Evolutionary conservation across 768 basidiomycete species (phyloP), one percentile per base, ranked within the genome.

Genomic region (Rhodotorula kratochvilovae): DNA sequence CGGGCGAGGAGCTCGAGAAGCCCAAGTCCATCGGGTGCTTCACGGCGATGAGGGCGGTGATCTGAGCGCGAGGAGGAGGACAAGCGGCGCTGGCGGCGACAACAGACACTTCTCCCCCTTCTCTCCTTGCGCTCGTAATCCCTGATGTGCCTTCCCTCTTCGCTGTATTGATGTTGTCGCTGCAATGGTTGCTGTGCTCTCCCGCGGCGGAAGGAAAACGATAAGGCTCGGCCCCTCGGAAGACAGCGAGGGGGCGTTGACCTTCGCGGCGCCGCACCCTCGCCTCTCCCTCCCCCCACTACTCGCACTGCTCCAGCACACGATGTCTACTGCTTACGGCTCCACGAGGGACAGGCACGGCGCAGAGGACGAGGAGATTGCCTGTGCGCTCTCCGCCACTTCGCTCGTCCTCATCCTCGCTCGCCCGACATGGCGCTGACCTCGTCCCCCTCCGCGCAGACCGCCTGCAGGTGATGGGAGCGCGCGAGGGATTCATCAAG

Each of bases 1-100:
- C 35, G 84, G 86, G 61, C 76, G 79, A 81, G 57, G 80, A 79
- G 45, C 68, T 82, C 54, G 77, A 79, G 56, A 76, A 79, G 25
- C 68, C 65, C 12, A 65, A 70, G 55, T 46, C 48, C 25, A 67
- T 72, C 36, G 51, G 55, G 36, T 72, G 71, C 50, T 57, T 65
- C 53, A 55, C 63, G 31, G 71, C 71, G 15, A n/a, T 72, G n/a
- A 46, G 66, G 10, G 66, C 71, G 10, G 67, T 72, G 31, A 72
- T 72, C 39, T 72, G 61, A 33, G 35, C 12, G 17, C 21, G 45
- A 23, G 45, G 45, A 46, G 45, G 45, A 21, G 45, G 19, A 7
- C 6, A 19, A 43, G 45, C 39, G 6, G 39, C 39, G 13, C 39
- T 39, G 48, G 8, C 25, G 48, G 11, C 11, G 25, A 8, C 25